These are phyloP conservation scores for Euclidium syriacum DNA, from an alignment of 345 rosid species.

Conservation along the genomic window DNA sequence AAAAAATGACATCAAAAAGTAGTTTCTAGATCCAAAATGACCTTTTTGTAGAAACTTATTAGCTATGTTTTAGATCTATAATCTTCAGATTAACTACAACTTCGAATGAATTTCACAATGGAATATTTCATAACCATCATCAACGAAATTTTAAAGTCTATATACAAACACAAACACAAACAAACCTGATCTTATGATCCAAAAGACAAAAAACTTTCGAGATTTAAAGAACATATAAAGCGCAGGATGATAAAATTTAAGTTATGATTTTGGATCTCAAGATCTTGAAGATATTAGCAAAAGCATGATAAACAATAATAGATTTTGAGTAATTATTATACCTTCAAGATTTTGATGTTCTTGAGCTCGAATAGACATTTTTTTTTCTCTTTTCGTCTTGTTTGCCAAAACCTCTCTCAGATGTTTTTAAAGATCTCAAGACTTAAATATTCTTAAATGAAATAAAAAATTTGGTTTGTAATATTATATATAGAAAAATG, in stretches of 20 bases:
- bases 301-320: not conserved
- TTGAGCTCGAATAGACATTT: slow-evolving; percentile 28
- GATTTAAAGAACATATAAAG: not conserved
- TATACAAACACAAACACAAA: not conserved
- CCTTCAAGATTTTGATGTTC: slow-evolving; percentile 23
- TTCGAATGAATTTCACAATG: not conserved
- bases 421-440: slow-evolving; percentile 11
- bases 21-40: slow-evolving; percentile 17
- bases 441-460: not conserved
- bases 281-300: slow-evolving; percentile 5
- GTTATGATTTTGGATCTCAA: not conserved
- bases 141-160: not conserved
- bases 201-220: not conserved
- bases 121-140: not conserved
- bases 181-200: not conserved
- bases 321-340: not conserved
- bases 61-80: not conserved
- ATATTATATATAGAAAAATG: slow-evolving; percentile 7
- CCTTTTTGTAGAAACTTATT: not conserved
- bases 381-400: slow-evolving; percentile 1
- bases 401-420: slow-evolving; percentile 5
- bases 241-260: not conserved
- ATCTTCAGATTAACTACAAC: not conserved
- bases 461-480: not conserved
- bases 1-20: not conserved